Evolutionary conservation across 164 flowering plant species (phyloP).

Genomic region (Echeveria elegans): DNA sequence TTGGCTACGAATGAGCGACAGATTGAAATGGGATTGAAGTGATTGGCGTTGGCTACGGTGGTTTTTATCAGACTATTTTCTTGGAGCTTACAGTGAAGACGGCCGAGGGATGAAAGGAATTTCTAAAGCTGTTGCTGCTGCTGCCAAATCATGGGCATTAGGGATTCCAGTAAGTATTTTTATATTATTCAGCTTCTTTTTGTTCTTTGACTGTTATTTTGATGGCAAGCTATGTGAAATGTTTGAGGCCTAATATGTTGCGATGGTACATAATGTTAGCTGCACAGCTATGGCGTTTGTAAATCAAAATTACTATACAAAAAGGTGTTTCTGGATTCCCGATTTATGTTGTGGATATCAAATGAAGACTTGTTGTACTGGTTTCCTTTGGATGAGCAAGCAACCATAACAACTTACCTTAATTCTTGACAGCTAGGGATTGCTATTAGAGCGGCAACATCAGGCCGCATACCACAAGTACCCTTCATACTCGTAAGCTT

Average conservation of each 20-base stretch:
- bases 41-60: slow-evolving; percentile 50
- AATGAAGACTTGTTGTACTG: no score
- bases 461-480: slow-evolving; percentile 59
- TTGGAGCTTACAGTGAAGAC: slow-evolving; percentile 80
- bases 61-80: slow-evolving; percentile 84
- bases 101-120: slow-evolving; percentile 77
- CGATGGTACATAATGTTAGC: background rate
- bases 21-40: background rate
- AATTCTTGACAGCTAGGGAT: slow-evolving; percentile 58
- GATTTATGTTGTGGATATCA: no score
- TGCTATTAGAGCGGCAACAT: slow-evolving; percentile 42
- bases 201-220: background rate
- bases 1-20: no score
- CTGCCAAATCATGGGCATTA: slow-evolving; percentile 78
- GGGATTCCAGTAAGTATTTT: slow-evolving; percentile 70
- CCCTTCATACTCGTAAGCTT: slow-evolving; percentile 63
- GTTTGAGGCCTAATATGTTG: no score
- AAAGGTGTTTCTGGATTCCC: no score
- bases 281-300: background rate
- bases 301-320: background rate
- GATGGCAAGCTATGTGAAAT: background rate
- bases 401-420: background rate
- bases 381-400: background rate
- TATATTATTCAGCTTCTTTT: background rate
- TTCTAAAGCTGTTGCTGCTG: slow-evolving; percentile 51